Evolutionary conservation across 176 grass and related monocot genomes (phyloP), one percentile per base, ranked within the genome.

Genomic region (Eragrostis nindensis): DNA sequence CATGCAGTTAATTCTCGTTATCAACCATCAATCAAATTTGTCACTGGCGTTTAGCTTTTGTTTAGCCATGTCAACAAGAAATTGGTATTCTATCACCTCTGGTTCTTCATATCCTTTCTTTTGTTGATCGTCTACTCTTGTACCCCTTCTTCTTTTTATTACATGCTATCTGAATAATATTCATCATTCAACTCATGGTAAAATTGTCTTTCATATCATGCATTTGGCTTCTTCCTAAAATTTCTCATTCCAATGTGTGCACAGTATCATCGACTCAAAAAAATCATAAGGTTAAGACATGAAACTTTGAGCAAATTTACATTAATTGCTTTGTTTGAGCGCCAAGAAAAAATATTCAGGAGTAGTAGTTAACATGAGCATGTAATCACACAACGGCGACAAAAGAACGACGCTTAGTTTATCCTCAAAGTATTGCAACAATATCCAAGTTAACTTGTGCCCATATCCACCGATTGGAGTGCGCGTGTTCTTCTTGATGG

Each of bases 401-500:
- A 62, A 56, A 65, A 36, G 18, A 79, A 26, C 66, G 45, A 2
- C n/a, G 11, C 36, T 29, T 77, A 74, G 76, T 76, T 84, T 81
- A 57, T 44, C 69, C 25, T 55, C 80, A 54, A 73, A 80, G 76
- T 39, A 64, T 55, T 30, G 75, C 25, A 84, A 88, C 71, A 91
- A 82, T 82, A 76, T 84, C 75, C 14, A 80, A 66, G 5, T 53
- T 70, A 40, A 53, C 42, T 54, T 49, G 17, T 73, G 44, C 59
- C 55, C 53, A 66, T 43, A 79, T 68, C 2, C 52, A 84, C 69
- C 22, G 7, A 77, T 26, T 54, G 59, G 47, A 71, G 41, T 80
- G 74, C 69, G 77, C 30, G n/a, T 81, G 87, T 80, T 84, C 76
- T 40, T 86, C 66, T 61, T 61, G 22, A 61, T 61, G 2, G 36